Conservation (phyloP, 768 basidiomycete genomes). For the Exidia glandulosa region DNA sequence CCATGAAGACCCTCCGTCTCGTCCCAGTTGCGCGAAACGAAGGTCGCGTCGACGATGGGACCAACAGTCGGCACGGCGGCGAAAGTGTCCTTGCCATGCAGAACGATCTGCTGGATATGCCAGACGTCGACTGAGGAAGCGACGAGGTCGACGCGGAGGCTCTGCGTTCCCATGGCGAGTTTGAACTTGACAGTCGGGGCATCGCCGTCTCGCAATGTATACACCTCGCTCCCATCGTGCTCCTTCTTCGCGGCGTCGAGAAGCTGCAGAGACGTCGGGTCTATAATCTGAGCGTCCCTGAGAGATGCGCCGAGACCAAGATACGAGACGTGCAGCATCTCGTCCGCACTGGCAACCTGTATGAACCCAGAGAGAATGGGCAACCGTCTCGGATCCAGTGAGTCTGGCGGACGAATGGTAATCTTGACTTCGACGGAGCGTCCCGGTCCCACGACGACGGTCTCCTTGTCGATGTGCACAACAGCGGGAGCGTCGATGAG, state of each 20-base stretch:
- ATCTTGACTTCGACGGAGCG: background rate
- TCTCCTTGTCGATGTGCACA: background rate
- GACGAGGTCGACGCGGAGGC: slow-evolving; percentile 2
- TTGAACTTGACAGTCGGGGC: background rate
- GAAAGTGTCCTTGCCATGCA: background rate
- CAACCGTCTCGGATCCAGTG: background rate
- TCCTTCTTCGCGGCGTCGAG: background rate
- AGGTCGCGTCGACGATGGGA: background rate
- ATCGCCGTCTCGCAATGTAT: too few species aligned
- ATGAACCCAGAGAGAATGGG: background rate
- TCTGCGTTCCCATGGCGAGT: background rate
- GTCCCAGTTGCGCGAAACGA: background rate
- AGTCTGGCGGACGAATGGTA: background rate
- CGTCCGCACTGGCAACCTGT: background rate
- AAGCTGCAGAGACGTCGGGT: background rate
- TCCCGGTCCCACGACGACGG: slow-evolving; percentile 15
- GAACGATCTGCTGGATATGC: background rate
- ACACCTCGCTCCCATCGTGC: background rate
- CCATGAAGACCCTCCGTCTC: background rate
- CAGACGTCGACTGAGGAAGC: background rate
- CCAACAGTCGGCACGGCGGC: background rate
- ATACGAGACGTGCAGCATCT: slow-evolving; percentile 3
- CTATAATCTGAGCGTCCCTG: background rate
- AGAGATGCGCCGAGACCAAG: background rate
- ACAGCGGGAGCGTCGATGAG: slow-evolving; percentile 7